Percentiles rank a stretch among this genome's conserved stretches.
These are phyloP conservation scores for Aureobasidium sp. DNA, from an alignment of 2,329 filamentous ascomycete species.

Conservation along the genomic window DNA sequence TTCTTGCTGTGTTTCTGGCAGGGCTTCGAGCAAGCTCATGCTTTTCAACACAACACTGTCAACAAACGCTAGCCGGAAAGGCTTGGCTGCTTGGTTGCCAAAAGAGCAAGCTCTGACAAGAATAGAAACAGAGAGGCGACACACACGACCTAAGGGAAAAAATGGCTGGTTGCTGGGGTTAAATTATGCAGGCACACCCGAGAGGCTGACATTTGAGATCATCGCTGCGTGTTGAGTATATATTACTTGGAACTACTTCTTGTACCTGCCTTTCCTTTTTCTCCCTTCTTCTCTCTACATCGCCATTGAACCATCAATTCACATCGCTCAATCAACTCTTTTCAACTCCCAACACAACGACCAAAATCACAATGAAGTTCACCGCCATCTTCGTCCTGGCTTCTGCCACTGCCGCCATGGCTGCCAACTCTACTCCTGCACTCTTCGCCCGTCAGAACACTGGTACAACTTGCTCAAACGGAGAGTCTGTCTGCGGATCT, in stretches of 20 bases:
- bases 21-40: conserved; percentile 4
- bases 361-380: conserved; percentile 7
- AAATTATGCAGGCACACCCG: conserved; percentile 14
- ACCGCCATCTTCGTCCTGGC: conserved; percentile 4
- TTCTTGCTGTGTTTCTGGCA: not conserved
- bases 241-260: conserved; percentile 6
- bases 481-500: conserved; percentile 4
- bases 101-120: not conserved
- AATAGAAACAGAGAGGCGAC: conserved; percentile 6
- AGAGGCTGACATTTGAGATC: conserved; percentile 8
- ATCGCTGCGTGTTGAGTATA: conserved; percentile 10
- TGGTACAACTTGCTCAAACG: conserved; percentile 2
- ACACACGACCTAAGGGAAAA: not conserved
- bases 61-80: conserved; percentile 2
- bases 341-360: not conserved
- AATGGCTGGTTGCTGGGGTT: conserved; percentile 12
- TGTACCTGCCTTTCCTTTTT: not conserved
- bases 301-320: too few species aligned
- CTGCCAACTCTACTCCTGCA: conserved; percentile 1
- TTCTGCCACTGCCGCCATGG: conserved; percentile 8
- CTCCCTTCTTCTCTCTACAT: not conserved
- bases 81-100: not conserved
- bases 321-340: not conserved
- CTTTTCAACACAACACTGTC: conserved; percentile 10
- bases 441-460: conserved; percentile 2